phyloP scores from a whole-genome alignment of 2,329 filamentous ascomycete species.

The Lasiodiplodia hormozganensis region DNA sequence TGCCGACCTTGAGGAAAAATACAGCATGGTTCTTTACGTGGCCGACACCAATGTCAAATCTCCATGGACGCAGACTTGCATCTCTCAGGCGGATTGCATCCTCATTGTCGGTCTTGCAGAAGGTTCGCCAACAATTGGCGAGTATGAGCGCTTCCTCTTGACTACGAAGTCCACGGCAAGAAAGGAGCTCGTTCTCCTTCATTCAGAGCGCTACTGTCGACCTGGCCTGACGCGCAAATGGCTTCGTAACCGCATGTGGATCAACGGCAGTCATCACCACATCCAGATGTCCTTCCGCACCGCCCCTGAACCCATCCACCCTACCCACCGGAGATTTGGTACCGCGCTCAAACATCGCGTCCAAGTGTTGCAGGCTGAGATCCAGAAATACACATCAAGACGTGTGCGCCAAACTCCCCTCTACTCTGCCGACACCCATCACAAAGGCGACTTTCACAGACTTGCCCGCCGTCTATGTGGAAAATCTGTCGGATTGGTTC shows the following conservation, averaged over 20 bases:
- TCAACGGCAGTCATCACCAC: constrained; percentile 97
- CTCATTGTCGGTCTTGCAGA: constrained; percentile 91
- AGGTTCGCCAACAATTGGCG: constrained; percentile 86
- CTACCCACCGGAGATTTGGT: constrained; percentile 78
- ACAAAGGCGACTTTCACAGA: constrained; percentile 96
- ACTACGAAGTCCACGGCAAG: constrained; percentile 97
- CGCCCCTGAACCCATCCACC: constrained; percentile 76
- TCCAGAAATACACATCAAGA: constrained; percentile 97
- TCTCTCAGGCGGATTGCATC: constrained; percentile 95
- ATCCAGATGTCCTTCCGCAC: constrained; percentile 92
- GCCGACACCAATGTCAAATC: constrained; percentile 97
- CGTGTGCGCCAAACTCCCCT: constrained; percentile 86
- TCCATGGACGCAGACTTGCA: constrained; percentile 98
- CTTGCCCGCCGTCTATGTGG: constrained; percentile 89
- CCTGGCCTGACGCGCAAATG: constrained; percentile 87
- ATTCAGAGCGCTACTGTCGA: constrained; percentile 84
- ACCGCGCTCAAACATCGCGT: constrained; percentile 89
- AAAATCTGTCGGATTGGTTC: constrained; percentile 90
- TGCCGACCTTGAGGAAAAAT: constrained; percentile 96
- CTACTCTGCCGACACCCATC: constrained; percentile 89
- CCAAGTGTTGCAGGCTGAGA: constrained; percentile 93
- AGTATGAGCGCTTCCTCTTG: constrained; percentile 94
- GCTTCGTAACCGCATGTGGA: constrained; percentile 90
- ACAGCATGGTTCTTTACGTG: constrained; percentile 92
- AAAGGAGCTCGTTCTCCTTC: constrained; percentile 89